Conservation (phyloP, 2,329 filamentous ascomycete species). For the Colletotrichum sp. region DNA sequence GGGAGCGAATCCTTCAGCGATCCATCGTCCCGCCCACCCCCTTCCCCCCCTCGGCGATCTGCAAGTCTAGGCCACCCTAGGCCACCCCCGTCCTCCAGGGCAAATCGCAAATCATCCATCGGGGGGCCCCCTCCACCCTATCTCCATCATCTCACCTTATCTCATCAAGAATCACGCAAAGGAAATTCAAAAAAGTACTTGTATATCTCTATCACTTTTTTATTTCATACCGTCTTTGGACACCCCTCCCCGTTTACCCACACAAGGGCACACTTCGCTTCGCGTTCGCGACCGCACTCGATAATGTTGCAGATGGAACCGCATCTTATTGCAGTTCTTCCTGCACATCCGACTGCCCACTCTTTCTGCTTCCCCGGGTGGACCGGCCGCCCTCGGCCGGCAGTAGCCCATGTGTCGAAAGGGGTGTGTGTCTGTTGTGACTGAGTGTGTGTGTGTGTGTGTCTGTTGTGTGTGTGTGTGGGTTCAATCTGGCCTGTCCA, state of each 20-base stretch:
- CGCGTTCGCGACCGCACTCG: not conserved
- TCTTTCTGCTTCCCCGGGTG: not conserved
- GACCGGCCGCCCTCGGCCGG: not conserved
- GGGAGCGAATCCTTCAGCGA: slow-evolving; percentile 16
- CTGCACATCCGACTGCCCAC: not conserved
- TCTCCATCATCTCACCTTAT: not conserved
- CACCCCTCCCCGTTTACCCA: not conserved
- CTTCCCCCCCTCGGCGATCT: slow-evolving; percentile 1
- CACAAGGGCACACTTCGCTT: not conserved
- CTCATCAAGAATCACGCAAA: slow-evolving; percentile 4
- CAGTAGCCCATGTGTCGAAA: not conserved
- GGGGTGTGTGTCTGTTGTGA: not conserved
- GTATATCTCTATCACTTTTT: not conserved
- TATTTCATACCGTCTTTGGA: not conserved
- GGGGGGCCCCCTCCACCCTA: not conserved
- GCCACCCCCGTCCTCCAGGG: not conserved
- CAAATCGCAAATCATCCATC: slow-evolving; percentile 4
- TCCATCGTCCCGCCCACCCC: not conserved
- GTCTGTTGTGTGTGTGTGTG: not conserved
- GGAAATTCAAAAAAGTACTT: not conserved
- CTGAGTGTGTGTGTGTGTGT: not conserved
- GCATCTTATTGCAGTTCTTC: not conserved
- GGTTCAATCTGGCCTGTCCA: not conserved
- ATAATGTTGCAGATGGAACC: not conserved
- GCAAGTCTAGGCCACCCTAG: slow-evolving; percentile 12